phyloP scores from a whole-genome alignment of 2,329 filamentous ascomycete species.

The Hypoxylon sp. region DNA sequence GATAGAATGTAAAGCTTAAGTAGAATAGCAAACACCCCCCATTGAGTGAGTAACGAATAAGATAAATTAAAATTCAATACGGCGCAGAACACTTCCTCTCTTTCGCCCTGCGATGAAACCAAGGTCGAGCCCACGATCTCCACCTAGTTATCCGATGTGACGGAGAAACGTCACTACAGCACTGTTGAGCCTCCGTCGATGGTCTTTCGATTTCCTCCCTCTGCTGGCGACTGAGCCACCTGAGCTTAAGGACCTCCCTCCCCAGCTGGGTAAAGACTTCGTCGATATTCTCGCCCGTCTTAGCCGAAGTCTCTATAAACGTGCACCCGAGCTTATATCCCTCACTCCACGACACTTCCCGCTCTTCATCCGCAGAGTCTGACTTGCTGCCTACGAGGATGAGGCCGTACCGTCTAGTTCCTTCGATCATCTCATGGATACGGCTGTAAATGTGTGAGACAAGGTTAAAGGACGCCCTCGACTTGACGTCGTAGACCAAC shows the following conservation, averaged over 20 bases:
- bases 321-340: constrained; percentile 50
- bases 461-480: constrained; percentile 49
- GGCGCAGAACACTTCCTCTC: constrained; percentile 33
- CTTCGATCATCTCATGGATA: constrained; percentile 53
- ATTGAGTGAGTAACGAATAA: background rate
- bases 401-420: constrained; percentile 52
- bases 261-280: constrained; percentile 55
- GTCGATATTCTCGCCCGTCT: constrained; percentile 56
- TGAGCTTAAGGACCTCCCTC: constrained; percentile 54
- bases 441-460: constrained; percentile 34
- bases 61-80: constrained; percentile 5
- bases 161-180: constrained; percentile 20
- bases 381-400: constrained; percentile 57
- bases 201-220: constrained; percentile 44
- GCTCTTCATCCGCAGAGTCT: constrained; percentile 52
- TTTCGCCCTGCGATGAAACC: constrained; percentile 40
- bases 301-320: constrained; percentile 57
- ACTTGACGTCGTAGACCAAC: constrained; percentile 49
- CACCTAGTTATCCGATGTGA: constrained; percentile 41
- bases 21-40: background rate
- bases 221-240: constrained; percentile 48
- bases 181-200: background rate
- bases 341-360: constrained; percentile 54
- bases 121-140: constrained; percentile 45
- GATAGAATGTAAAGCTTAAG: constrained; percentile 2